Evolutionary conservation across 352 stramenopile genomes (phyloP).

Genomic region (Pythium aphanidermatum): DNA sequence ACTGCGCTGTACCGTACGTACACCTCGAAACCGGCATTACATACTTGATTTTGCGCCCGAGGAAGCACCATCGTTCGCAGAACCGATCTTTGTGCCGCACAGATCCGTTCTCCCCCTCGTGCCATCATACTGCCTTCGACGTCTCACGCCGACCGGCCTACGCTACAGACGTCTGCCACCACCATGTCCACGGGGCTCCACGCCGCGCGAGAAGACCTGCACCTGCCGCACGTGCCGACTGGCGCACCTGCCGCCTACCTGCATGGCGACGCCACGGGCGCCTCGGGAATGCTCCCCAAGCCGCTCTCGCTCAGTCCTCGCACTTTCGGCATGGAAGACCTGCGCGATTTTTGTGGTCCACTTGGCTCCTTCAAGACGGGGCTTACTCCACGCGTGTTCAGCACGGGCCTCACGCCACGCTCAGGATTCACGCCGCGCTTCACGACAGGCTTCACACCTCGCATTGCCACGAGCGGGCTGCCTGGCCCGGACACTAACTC

Average conservation of each 20-base stretch:
- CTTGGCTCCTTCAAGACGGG: slow-evolving; percentile 81
- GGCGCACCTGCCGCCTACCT: slow-evolving; percentile 28
- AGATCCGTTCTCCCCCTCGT: background rate
- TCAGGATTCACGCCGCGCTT: slow-evolving; percentile 80
- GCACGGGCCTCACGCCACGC: slow-evolving; percentile 68
- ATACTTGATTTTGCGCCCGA: slow-evolving; percentile 55
- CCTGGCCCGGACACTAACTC: slow-evolving; percentile 27
- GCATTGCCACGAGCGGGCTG: slow-evolving; percentile 52
- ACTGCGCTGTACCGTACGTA: slow-evolving; percentile 22
- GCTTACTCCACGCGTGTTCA: slow-evolving; percentile 74
- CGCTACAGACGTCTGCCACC: slow-evolving; percentile 5
- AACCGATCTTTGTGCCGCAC: too few relatives aligned
- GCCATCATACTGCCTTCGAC: slow-evolving; percentile 14
- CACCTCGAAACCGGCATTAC: slow-evolving; percentile 44
- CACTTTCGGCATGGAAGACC: slow-evolving; percentile 80
- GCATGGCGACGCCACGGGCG: slow-evolving; percentile 24
- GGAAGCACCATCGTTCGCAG: too few relatives aligned
- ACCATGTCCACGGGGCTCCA: slow-evolving; percentile 68
- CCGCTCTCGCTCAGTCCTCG: slow-evolving; percentile 69
- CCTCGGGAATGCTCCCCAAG: slow-evolving; percentile 39
- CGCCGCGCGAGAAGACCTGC: slow-evolving; percentile 63
- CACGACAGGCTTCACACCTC: slow-evolving; percentile 70
- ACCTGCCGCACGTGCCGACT: slow-evolving; percentile 39
- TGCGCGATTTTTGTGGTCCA: slow-evolving; percentile 76
- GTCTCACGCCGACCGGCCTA: background rate